These are phyloP conservation scores for Suillus subalutaceus DNA, from an alignment of 768 basidiomycete species.

Conservation along the genomic window DNA sequence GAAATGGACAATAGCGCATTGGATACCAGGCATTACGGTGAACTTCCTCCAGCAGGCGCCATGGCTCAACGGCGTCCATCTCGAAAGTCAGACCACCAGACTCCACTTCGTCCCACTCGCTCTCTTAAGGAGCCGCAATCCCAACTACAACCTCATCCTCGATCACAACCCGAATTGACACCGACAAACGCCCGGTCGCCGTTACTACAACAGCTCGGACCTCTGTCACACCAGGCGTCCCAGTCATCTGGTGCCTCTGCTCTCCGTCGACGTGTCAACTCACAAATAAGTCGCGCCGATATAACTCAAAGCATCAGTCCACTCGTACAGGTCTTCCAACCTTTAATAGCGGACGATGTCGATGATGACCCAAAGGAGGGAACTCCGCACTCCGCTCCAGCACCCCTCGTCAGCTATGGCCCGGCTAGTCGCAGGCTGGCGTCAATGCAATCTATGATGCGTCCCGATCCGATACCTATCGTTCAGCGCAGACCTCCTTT, in stretches of 20 bases:
- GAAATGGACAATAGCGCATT: constrained; percentile 62
- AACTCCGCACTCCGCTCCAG: constrained; percentile 18
- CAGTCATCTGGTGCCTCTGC: constrained; percentile 18
- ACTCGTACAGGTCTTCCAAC: constrained; percentile 75
- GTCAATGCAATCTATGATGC: constrained; percentile 34
- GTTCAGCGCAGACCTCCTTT: constrained; percentile 16
- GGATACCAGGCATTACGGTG: constrained; percentile 46
- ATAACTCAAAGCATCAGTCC: constrained; percentile 55
- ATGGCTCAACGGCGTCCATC: constrained; percentile 34
- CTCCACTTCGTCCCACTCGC: constrained; percentile 22
- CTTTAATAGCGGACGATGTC: constrained; percentile 58
- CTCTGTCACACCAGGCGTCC: constrained; percentile 15
- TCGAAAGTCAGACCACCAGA: constrained; percentile 34
- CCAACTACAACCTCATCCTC: constrained; percentile 11
- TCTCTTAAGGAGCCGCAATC: constrained; percentile 23
- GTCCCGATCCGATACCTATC: constrained; percentile 8
- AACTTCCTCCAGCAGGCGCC: constrained; percentile 25
- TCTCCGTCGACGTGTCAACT: constrained; percentile 23
- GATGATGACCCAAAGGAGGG: constrained; percentile 44
- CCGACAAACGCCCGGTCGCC: constrained; percentile 6
- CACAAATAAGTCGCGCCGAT: constrained; percentile 26
- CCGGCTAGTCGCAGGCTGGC: constrained; percentile 41
- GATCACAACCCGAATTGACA: background rate
- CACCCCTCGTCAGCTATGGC: constrained; percentile 39
- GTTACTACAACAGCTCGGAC: constrained; percentile 12